Percentiles rank a stretch among this genome's conserved stretches.
phyloP scores from a whole-genome alignment of 306 rosid genomes.

The Bauhinia variegata region DNA sequence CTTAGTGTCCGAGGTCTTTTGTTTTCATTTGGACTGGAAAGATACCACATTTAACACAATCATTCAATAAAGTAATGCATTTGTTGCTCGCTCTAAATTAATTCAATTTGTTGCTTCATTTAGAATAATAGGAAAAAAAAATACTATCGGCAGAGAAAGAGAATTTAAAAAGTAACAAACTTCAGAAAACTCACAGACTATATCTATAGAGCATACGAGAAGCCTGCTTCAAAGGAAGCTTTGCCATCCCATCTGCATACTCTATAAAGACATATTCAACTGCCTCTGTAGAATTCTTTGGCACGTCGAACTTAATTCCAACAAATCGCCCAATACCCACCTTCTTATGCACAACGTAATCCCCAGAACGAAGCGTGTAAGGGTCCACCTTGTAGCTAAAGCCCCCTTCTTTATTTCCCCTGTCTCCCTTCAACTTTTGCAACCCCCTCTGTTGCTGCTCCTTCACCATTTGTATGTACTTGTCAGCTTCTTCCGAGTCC shows the following conservation, averaged over 20 bases:
- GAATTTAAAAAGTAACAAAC: neutral
- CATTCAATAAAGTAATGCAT: constrained; percentile 28
- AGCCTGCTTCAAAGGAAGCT: constrained; percentile 87
- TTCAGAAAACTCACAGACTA: constrained; percentile 63
- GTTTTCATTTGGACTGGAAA: constrained; percentile 81
- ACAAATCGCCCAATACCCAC: constrained; percentile 92
- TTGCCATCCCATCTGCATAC: constrained; percentile 96
- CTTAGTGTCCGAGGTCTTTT: constrained; percentile 78
- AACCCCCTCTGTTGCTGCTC: constrained; percentile 88
- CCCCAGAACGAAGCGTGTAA: constrained; percentile 83
- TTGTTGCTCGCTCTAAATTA: neutral
- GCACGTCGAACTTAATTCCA: constrained; percentile 71
- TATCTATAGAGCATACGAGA: constrained; percentile 90
- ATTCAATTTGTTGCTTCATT: neutral
- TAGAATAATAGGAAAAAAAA: too few species aligned
- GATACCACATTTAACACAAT: constrained; percentile 19
- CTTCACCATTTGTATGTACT: constrained; percentile 75
- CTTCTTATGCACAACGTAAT: constrained; percentile 90
- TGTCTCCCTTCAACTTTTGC: constrained; percentile 76
- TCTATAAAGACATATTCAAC: constrained; percentile 86
- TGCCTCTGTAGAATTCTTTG: constrained; percentile 53
- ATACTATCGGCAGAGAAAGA: too few species aligned
- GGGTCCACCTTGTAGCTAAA: constrained; percentile 80
- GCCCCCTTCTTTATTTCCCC: constrained; percentile 44
- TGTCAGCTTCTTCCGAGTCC: constrained; percentile 76